These are phyloP conservation scores for Aegilops sharonensis DNA, from an alignment of 176 grass and related monocot species.

Conservation along the genomic window DNA sequence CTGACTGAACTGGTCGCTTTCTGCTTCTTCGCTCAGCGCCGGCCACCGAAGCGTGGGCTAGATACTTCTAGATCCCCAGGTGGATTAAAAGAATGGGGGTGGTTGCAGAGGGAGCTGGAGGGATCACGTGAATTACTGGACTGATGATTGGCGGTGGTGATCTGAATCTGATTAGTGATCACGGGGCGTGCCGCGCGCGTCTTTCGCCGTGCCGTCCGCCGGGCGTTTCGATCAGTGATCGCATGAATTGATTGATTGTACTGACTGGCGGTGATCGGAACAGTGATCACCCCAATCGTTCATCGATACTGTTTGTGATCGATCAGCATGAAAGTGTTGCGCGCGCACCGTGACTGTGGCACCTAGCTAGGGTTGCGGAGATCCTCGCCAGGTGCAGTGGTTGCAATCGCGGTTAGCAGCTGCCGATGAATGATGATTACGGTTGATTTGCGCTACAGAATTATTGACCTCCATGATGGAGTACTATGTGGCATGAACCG, in stretches of 20 bases:
- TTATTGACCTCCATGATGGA: no score
- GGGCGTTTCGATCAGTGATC: no score
- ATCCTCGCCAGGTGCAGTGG: not conserved
- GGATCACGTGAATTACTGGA: not conserved
- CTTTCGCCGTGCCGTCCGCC: not conserved
- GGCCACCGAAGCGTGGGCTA: not conserved
- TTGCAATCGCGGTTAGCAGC: no score
- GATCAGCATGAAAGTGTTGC: not conserved
- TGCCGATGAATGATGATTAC: no score
- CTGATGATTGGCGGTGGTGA: not conserved
- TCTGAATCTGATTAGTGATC: not conserved
- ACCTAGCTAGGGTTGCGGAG: not conserved
- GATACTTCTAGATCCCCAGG: not conserved
- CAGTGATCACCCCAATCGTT: not conserved
- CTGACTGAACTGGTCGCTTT: not conserved
- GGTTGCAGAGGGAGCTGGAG: not conserved
- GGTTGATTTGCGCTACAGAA: no score
- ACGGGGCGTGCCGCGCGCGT: not conserved
- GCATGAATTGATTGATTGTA: no score
- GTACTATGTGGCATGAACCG: no score
- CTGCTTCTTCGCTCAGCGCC: not conserved
- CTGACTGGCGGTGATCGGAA: no score
- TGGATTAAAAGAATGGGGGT: not conserved
- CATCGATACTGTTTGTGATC: not conserved
- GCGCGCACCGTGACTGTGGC: no score